Evolutionary conservation across 2,329 filamentous ascomycete genomes (phyloP), one percentile per base, ranked within the genome.

Genomic region (Cladophialophora carrionii): DNA sequence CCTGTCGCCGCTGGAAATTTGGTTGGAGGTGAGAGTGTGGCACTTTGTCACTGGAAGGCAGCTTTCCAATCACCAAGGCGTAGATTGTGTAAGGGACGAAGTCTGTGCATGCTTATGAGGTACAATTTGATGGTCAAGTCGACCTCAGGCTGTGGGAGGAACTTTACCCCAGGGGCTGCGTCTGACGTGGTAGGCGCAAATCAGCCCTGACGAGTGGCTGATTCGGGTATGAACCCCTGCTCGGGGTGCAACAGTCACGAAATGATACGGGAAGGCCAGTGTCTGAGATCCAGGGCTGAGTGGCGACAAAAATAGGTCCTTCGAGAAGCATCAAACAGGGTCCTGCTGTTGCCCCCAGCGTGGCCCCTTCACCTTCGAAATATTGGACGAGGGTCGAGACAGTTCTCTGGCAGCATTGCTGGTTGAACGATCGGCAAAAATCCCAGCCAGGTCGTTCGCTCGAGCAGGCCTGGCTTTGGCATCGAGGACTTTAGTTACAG

Each of bases 261-360:
- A 29, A 26, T 29, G 56, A 41, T 49, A 9, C 22, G 24, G 49
- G 53, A 20, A 43, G 26, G 52, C 43, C 32, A 14, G 41, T 1
- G 12, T 32, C 34, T 24, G 57, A 20, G 22, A 31, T 54, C 22
- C 56, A 64, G 41, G 64, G 48, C 37, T 55, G 63, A 65, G 63
- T 65, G 65, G 63, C 64, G 67, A 68, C 61, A 68, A 63, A 64
- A 66, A 68, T 68, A 68, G 63, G 61, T 31, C 48, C 48, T 61
- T 56, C 46, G 37, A 58, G 61, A 58, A 63, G 62, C 56, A 41
- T 37, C 20, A 37, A 9, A 49, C 8, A 51, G 43, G 22, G 57
- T 26, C 41, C 31, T 51, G 17, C 29, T 41, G 22, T 52, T 52
- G 46, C 26, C 55, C 24, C 48, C 34, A 6, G 22, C 24, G 12